phyloP scores from a whole-genome alignment of 2,329 filamentous ascomycete genomes.

The Colletotrichum sp. region DNA sequence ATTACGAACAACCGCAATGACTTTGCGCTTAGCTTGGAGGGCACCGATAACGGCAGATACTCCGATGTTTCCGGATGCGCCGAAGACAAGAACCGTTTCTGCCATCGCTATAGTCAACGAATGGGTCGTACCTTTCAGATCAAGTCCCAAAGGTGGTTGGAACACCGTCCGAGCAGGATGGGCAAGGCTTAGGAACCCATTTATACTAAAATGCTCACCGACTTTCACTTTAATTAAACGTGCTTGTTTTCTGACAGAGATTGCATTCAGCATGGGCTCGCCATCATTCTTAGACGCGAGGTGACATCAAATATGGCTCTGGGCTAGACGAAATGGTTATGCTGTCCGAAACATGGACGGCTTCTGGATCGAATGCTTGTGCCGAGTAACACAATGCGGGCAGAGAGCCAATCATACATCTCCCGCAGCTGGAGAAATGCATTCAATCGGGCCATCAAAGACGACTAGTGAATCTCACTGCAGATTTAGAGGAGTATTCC shows the following conservation, averaged over 20 bases:
- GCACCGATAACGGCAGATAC: slow-evolving; percentile 34
- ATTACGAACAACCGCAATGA: slow-evolving; percentile 41
- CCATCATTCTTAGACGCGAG: not conserved
- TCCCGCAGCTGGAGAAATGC: not conserved
- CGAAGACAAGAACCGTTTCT: slow-evolving; percentile 40
- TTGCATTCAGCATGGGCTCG: not conserved
- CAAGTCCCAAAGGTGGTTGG: not conserved
- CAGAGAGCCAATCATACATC: not conserved
- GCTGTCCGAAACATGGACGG: not conserved
- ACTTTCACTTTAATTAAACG: not conserved
- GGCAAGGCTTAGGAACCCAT: not conserved
- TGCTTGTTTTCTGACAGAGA: not conserved
- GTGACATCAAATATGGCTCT: not conserved
- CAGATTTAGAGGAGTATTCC: not conserved
- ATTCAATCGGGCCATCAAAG: not conserved
- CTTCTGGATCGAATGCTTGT: not conserved
- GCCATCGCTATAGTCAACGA: not conserved
- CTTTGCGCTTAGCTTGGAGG: slow-evolving; percentile 30
- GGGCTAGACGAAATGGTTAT: not conserved
- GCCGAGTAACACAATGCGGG: not conserved
- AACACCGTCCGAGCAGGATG: not conserved
- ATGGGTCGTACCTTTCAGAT: not conserved
- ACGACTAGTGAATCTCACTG: not conserved
- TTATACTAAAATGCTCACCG: not conserved
- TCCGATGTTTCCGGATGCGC: slow-evolving; percentile 43